Evolutionary conservation across 257 asterid species (phyloP), one percentile per base, ranked within the genome.

Genomic region (Coffea canephora): DNA sequence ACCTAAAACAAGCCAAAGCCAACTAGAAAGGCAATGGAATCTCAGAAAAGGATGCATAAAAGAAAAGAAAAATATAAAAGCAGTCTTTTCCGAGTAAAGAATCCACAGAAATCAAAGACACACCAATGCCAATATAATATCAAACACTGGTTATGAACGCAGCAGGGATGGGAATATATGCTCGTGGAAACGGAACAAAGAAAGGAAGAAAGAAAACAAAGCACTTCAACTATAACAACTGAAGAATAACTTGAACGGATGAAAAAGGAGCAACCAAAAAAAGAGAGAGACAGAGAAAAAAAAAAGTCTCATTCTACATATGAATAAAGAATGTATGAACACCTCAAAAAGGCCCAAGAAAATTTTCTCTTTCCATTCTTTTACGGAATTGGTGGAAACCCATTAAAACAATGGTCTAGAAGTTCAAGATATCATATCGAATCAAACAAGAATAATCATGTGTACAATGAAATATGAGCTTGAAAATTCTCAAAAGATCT

Each of bases 1-100:
- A 85, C 59, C 75, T 69, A 62, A 81, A 78, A 74, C 82, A 59
- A 16, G 57, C 86, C 65, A 79, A 79, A 85, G 77, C 57, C 76
- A 74, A 68, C 71, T 31, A 73, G 81, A 87, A 87, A 82, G 82
- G 79, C 77, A 85, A 77, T 71, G 78, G 77, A 78, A 86, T 84
- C 85, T 84, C 65, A 57, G 74, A 84, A 79, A 87, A 81, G 79
- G 83, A 75, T 68, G 68, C 27, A 73, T 14, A 48, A 83, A 81
- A 73, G 52, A 55, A 75, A 75, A 72, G 80, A 57, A 12, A 39
- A 73, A 70, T 25, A 61, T 69, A 84, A 88, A 87, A 86, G 90
- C 70, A 73, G 25, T 64, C 74, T 75, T 79, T 92, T 84, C 83
- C 82, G 87, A 83, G 81, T 52, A 67, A 46, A 75, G 83, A 84